Conservation (phyloP, 75 land plant species). For the Selaginella moellendorffii region DNA sequence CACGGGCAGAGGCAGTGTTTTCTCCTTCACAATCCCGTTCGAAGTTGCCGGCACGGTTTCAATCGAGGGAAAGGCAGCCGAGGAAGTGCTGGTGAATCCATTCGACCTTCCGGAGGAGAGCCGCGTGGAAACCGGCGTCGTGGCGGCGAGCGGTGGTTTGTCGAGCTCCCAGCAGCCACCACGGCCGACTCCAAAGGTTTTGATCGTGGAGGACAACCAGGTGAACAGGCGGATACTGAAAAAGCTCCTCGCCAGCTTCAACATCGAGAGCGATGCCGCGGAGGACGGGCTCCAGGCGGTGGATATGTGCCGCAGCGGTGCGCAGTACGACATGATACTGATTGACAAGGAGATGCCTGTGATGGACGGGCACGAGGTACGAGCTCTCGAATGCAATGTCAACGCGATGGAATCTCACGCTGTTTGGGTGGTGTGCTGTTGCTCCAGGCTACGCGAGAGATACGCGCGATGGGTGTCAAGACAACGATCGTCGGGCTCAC, state of each 20-base stretch:
- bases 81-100: not conserved
- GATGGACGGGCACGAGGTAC: slow-evolving; percentile 8
- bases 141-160: too few species aligned
- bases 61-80: not conserved
- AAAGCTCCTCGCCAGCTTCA: not conserved
- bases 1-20: slow-evolving; percentile 19
- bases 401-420: too few species aligned
- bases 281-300: slow-evolving; percentile 10
- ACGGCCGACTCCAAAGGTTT: not conserved
- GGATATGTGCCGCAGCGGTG: slow-evolving; percentile 1
- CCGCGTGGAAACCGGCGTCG: too few species aligned
- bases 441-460: slow-evolving; percentile 37
- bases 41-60: slow-evolving; percentile 12
- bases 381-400: not conserved
- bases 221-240: slow-evolving; percentile 6
- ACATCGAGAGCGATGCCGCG: not conserved
- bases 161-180: not conserved
- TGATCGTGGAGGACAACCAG: slow-evolving; percentile 17
- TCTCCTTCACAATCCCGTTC: slow-evolving; percentile 33
- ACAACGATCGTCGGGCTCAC: slow-evolving; percentile 44
- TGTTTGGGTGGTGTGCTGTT: too few species aligned
- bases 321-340: not conserved
- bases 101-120: not conserved
- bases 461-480: slow-evolving; percentile 40
- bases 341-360: slow-evolving; percentile 12